Base-by-base conservation (phyloP, 441 rosid species). In the Melastoma candidum region DNA sequence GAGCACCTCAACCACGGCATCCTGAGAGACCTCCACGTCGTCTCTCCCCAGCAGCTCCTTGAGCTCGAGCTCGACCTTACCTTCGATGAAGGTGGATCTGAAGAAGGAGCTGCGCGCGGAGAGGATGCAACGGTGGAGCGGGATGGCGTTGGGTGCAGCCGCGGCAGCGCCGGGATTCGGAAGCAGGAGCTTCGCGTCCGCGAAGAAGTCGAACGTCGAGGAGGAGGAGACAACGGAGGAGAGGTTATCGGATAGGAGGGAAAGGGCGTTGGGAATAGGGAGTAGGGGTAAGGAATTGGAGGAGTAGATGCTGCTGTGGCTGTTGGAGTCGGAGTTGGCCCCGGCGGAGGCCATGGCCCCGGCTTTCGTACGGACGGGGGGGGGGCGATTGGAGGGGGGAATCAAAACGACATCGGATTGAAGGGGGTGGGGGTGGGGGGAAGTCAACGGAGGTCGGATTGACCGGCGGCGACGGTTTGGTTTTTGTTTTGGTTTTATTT, bases 61-160 rank as follows among this genome's bases (percentile, higher is more conserved):
- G 44, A 88, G 57, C 32, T 76, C 74, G 60, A 77, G 61, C 63
- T 71, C 79, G 7, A 57, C 68, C 46, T 49, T 61, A 24, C 46
- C 47, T 53, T 74, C 61, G 44, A 39, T 11, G 59, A 79, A 69
- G 26, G 70, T 67, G 53, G 26, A 53, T 67, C 72, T 79, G 65
- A 88, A 88, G 32, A 82, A 70, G 12, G 76, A 67, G 27, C 79
- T 78, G 60, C 95, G 77, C 11, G 79, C 82, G 0, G 94, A 71
- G 4, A 92, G 68, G 74, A 92, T 71, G 75, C 95, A 92, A 49
- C 92, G 83, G 73, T 92, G 97, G 46, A 88, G 36, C 82, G 8
- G 76, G 49, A 24, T 88, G 64, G 48, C 22, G 22, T 0, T 17
- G 22, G 22, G 22, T 17, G 22, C 22, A 17, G 22, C 77, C 85